phyloP scores from a whole-genome alignment of 1,139 yeast genomes.

The Geotrichum phurueaensis region DNA sequence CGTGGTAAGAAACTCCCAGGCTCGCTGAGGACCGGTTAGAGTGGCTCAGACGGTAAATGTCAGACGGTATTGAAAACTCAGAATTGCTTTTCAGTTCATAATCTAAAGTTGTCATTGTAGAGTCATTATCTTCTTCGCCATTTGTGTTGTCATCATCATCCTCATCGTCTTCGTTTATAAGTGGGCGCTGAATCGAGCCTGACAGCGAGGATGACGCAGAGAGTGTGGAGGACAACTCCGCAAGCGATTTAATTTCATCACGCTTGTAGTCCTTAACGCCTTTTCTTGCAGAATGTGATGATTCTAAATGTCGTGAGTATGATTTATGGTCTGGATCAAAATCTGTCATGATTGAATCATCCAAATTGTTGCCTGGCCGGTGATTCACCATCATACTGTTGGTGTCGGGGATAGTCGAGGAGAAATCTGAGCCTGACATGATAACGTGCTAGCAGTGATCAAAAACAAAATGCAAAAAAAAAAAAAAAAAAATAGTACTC shows the following conservation, averaged over 20 bases:
- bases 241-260: slow-evolving; percentile 19
- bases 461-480: background rate
- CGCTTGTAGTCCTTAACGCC: slow-evolving; percentile 6
- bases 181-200: slow-evolving; percentile 21
- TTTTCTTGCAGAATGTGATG: slow-evolving; percentile 13
- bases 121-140: slow-evolving; percentile 15
- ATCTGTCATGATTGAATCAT: background rate
- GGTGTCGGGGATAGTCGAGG: background rate
- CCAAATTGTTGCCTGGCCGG: background rate
- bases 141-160: slow-evolving; percentile 10
- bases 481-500: background rate
- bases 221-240: slow-evolving; percentile 27
- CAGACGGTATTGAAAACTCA: background rate
- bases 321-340: slow-evolving; percentile 14
- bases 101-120: slow-evolving; percentile 6
- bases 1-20: background rate
- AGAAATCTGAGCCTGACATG: background rate
- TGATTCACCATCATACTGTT: background rate
- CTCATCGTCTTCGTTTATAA: slow-evolving; percentile 16
- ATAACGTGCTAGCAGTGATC: background rate
- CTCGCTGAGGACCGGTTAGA: background rate
- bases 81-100: background rate
- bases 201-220: slow-evolving; percentile 31
- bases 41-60: background rate
- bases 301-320: slow-evolving; percentile 16